phyloP scores from a whole-genome alignment of 371 early-diverging fungal genomes.

The Apophysomyces trapeziformis region DNA sequence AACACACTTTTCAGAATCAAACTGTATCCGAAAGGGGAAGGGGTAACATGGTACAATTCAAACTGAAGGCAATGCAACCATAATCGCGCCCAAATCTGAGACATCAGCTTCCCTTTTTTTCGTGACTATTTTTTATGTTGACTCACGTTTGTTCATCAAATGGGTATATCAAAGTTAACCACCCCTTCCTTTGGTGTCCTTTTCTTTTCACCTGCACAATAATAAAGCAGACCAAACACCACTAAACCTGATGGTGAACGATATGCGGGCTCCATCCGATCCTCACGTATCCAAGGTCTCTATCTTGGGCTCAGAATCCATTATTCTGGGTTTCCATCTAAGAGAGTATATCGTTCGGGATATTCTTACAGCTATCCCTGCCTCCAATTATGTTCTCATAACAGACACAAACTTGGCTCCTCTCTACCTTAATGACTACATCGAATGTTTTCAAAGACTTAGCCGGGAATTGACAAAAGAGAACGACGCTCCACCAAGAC shows the following conservation, averaged over 20 bases:
- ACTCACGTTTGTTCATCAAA: constrained; percentile 14
- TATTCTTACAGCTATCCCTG: constrained; percentile 72
- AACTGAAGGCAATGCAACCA: not conserved
- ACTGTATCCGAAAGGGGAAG: not conserved
- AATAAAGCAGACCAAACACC: not conserved
- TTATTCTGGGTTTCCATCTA: constrained; percentile 86
- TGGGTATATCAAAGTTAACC: not conserved
- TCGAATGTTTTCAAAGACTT: constrained; percentile 47
- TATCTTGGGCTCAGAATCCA: constrained; percentile 87
- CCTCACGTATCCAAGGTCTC: constrained; percentile 76
- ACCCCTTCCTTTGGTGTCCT: not conserved
- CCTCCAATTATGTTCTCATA: constrained; percentile 87
- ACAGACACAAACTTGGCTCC: constrained; percentile 88
- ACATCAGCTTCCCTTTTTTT: not conserved
- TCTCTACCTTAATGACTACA: constrained; percentile 71
- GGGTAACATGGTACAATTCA: not conserved
- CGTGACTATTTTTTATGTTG: constrained; percentile 16
- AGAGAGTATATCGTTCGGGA: constrained; percentile 77
- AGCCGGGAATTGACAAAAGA: constrained; percentile 26
- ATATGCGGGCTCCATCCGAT: constrained; percentile 14
- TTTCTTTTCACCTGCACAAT: constrained; percentile 2
- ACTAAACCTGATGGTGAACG: constrained; percentile 14
- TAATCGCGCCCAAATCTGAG: not conserved
- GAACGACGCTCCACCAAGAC: constrained; percentile 54
- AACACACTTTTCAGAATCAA: not conserved